Conservation (phyloP, 257 asterid species). For the Lycium barbarum region DNA sequence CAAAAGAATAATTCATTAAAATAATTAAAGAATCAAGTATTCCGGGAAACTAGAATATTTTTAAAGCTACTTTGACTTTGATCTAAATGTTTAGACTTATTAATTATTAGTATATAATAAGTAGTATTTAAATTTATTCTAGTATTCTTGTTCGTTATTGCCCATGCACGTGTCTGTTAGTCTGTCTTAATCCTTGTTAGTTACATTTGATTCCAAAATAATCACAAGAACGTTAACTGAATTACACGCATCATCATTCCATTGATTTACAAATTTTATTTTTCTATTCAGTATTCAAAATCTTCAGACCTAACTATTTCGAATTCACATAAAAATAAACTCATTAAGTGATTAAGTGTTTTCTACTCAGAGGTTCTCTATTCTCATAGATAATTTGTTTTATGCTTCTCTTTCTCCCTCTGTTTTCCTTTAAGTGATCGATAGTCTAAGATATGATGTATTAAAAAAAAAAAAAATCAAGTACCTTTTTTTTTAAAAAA, state of each 20-base stretch:
- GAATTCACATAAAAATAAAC: background rate
- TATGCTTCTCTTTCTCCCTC: background rate
- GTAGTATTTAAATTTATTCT: background rate
- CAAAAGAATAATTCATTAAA: background rate
- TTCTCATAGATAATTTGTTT: background rate
- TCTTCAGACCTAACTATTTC: background rate
- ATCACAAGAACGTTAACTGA: background rate
- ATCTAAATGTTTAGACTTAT: background rate
- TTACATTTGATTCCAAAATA: background rate
- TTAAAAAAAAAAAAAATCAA: too few relatives aligned
- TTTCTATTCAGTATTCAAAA: background rate
- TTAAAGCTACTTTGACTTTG: constrained; percentile 11
- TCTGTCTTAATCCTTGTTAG: constrained; percentile 25
- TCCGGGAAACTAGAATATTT: background rate
- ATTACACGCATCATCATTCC: background rate
- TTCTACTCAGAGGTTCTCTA: background rate
- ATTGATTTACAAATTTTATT: background rate
- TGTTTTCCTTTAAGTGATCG: background rate
- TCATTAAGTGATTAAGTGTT: background rate
- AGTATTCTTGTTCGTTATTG: background rate
- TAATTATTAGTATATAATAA: too few relatives aligned
- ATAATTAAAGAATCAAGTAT: background rate
- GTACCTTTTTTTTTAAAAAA: too few relatives aligned
- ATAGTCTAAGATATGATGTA: background rate
- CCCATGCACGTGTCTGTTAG: background rate